Conservation (phyloP, 257 asterid species). For the Prunella vulgaris region DNA sequence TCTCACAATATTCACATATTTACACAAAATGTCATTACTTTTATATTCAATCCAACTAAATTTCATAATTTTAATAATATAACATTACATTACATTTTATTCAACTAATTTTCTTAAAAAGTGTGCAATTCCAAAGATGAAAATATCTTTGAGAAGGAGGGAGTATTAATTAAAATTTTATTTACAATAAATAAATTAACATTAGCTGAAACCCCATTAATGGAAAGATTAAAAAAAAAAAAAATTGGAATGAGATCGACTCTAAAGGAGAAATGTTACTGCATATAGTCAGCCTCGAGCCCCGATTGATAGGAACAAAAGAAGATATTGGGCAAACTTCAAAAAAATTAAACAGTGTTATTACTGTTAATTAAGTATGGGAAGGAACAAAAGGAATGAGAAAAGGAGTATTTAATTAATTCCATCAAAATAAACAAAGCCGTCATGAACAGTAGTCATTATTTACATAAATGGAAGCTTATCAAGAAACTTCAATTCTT, state of each 20-base stretch:
- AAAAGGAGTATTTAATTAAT: constrained; percentile 4
- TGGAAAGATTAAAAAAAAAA: background rate
- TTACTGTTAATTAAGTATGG: constrained; percentile 11
- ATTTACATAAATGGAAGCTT: background rate
- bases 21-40: no score
- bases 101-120: no score
- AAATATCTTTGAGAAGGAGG: no score
- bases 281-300: constrained; percentile 29
- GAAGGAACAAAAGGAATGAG: constrained; percentile 40
- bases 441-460: background rate
- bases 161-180: no score
- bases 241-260: background rate
- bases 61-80: no score
- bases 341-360: background rate
- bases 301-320: constrained; percentile 26
- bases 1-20: no score
- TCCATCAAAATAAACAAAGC: constrained; percentile 2
- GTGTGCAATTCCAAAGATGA: no score
- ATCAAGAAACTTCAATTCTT: constrained; percentile 7
- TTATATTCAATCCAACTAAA: no score
- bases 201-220: background rate
- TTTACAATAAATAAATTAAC: no score
- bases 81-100: no score
- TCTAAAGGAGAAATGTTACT: background rate
- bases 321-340: constrained; percentile 1